Evolutionary conservation across 257 asterid species (phyloP).

Genomic region (Solanum acaule): DNA sequence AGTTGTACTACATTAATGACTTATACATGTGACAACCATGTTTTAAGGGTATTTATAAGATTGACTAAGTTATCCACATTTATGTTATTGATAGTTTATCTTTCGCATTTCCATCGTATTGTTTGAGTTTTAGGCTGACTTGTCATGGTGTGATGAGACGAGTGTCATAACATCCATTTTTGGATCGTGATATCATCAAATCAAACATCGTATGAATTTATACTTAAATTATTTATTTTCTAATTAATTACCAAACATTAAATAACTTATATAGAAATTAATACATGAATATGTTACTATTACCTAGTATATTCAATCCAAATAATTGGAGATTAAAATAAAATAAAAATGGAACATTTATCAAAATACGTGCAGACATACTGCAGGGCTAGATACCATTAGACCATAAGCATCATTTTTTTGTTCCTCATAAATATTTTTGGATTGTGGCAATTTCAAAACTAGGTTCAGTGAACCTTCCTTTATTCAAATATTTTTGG

Average conservation of each 20-base stretch:
- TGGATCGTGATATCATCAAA: too few species aligned
- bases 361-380: not conserved
- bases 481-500: not conserved
- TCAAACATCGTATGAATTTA: not conserved
- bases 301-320: not conserved
- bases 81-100: too few species aligned
- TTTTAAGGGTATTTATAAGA: not conserved
- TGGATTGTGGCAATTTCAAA: not conserved
- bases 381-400: not conserved
- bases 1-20: not conserved
- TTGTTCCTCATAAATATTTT: too few species aligned
- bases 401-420: too few species aligned
- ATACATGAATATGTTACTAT: too few species aligned
- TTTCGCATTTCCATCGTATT: too few species aligned
- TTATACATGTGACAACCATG: fast-evolving
- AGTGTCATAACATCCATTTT: too few species aligned
- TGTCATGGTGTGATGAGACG: too few species aligned
- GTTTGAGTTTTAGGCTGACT: too few species aligned
- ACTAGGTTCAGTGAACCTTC: not conserved
- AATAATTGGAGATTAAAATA: too few species aligned
- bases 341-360: not conserved
- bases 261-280: not conserved
- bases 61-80: not conserved
- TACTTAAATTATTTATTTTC: too few species aligned
- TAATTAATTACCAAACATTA: not conserved